A percentile compares a stretch with the other conserved stretches of the same genome.
phyloP scores from a whole-genome alignment of 2,329 filamentous ascomycete genomes.

The Cladosporium phlei region DNA sequence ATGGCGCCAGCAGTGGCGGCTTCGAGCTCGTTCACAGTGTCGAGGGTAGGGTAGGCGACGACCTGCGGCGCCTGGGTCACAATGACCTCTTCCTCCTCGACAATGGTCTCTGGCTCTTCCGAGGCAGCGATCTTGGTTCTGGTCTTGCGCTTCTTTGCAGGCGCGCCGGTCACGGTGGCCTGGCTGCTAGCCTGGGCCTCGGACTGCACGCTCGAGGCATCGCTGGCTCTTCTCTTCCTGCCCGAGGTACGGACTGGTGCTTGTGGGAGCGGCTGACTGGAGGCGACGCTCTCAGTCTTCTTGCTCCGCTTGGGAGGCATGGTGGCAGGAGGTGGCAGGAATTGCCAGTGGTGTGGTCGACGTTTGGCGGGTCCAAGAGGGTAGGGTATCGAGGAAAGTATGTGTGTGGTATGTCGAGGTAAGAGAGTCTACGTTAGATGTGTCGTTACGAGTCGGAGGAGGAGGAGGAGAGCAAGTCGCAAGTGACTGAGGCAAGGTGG shows the following conservation, averaged over 20 bases:
- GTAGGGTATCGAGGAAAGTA: too few relatives aligned
- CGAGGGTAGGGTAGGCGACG: constrained; percentile 5
- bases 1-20: constrained; percentile 16
- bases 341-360: too few relatives aligned
- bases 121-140: constrained; percentile 20
- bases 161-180: constrained; percentile 12
- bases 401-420: too few relatives aligned
- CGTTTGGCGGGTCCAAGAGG: too few relatives aligned
- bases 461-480: too few relatives aligned
- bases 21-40: constrained; percentile 12
- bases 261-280: constrained; percentile 16
- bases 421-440: too few relatives aligned
- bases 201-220: constrained; percentile 22
- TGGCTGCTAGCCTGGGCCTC: constrained; percentile 23
- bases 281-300: constrained; percentile 15
- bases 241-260: constrained; percentile 19
- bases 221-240: constrained; percentile 26
- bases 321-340: neutral
- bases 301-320: constrained; percentile 27
- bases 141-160: constrained; percentile 23
- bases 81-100: constrained; percentile 23
- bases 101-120: constrained; percentile 24
- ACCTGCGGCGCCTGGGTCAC: constrained; percentile 10
- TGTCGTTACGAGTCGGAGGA: too few relatives aligned
- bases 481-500: too few relatives aligned